phyloP scores from a whole-genome alignment of 2,329 filamentous ascomycete species.

The Arthrobotrys sphaeroides region DNA sequence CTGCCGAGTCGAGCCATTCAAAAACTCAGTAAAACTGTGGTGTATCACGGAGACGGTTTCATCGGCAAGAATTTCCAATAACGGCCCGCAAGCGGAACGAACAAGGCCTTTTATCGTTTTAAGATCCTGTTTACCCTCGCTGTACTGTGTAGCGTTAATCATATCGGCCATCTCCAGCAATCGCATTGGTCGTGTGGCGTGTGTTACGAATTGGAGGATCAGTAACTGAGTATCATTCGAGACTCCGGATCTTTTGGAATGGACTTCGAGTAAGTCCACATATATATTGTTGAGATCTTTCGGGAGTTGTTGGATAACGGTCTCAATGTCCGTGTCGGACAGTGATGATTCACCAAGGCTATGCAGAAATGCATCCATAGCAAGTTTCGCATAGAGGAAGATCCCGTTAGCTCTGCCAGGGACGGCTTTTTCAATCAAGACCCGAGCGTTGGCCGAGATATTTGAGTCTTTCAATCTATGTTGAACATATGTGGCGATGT shows the following conservation, averaged over 20 bases:
- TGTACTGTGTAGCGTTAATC: neutral
- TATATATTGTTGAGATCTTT: constrained; percentile 58
- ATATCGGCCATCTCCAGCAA: constrained; percentile 41
- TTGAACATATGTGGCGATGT: constrained; percentile 41
- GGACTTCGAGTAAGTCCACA: constrained; percentile 53
- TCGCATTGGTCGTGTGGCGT: constrained; percentile 56
- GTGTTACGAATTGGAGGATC: constrained; percentile 55
- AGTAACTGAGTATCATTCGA: constrained; percentile 53
- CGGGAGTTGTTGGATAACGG: constrained; percentile 48
- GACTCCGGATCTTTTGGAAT: constrained; percentile 50
- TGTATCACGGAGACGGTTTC: constrained; percentile 23
- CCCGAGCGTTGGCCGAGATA: neutral
- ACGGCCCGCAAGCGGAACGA: constrained; percentile 25
- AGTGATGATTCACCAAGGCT: too few species aligned
- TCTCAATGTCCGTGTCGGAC: constrained; percentile 6
- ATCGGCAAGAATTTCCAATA: constrained; percentile 20
- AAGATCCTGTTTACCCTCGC: constrained; percentile 1
- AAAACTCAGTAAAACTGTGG: constrained; percentile 19
- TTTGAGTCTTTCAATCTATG: constrained; percentile 2
- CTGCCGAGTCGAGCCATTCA: constrained; percentile 9
- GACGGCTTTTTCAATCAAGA: neutral
- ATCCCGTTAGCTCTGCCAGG: constrained; percentile 53
- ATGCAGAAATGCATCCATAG: constrained; percentile 56
- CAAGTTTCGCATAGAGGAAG: constrained; percentile 56
- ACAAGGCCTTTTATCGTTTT: constrained; percentile 12